Base-by-base conservation (phyloP, 768 basidiomycete genomes). In the Trametes villosa region DNA sequence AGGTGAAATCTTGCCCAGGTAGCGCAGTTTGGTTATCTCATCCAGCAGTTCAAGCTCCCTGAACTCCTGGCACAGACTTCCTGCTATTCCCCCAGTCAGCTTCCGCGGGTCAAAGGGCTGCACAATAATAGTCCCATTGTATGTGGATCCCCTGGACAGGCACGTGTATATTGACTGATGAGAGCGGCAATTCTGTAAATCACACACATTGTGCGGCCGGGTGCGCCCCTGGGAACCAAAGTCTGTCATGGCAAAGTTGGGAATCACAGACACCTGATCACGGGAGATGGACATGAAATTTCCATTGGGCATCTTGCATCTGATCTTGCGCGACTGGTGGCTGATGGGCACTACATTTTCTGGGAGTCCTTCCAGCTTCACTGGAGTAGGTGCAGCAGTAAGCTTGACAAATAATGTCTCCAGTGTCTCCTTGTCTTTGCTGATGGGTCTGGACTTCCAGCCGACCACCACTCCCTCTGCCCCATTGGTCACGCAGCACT, bases 1-100 rank as follows among this genome's bases (percentile, higher is more conserved):
- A n/a, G n/a, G n/a, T n/a, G n/a, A n/a, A n/a, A n/a, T n/a, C n/a
- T n/a, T n/a, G n/a, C n/a, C n/a, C n/a, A n/a, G n/a, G n/a, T n/a
- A n/a, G n/a, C n/a, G n/a, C n/a, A n/a, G n/a, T n/a, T n/a, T n/a
- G n/a, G n/a, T n/a, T n/a, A n/a, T n/a, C n/a, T n/a, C n/a, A n/a
- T n/a, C n/a, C 1, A 79, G 58, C 0, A 78, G 34, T 30, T 77
- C 74, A 0, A 77, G 59, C 34, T 77, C 74, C 9, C 72, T 38
- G 40, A 68, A 70, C 42, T 71, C 65, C 56, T 62, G 49, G 12
- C 65, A 33, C 17, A 70, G 49, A 42, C 45, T 52, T 11, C 60
- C 57, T 9, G 59, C 34, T 1, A 65, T 24, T 5, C 68, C 62
- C 15, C 58, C 55, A n/a, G 13, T 55, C 13, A 68, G 49, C 24